phyloP scores from a whole-genome alignment of 169 alveolate genomes.

The Plasmodium gonderi region DNA sequence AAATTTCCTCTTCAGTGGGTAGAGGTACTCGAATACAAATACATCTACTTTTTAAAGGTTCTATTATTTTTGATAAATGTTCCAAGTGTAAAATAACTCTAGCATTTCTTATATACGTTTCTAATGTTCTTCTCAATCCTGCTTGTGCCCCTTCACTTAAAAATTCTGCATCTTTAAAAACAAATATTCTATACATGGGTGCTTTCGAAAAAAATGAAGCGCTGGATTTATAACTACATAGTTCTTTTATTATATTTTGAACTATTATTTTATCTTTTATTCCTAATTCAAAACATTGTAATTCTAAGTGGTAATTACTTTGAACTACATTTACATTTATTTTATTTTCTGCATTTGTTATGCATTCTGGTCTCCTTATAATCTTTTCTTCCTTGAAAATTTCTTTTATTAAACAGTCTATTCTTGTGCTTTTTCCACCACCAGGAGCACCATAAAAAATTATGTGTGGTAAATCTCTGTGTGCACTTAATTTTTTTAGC shows the following conservation, averaged over 20 bases:
- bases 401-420: constrained; percentile 92
- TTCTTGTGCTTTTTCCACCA: constrained; percentile 97
- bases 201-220: constrained; percentile 87
- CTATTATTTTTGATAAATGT: constrained; percentile 87
- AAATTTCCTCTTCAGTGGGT: constrained; percentile 89
- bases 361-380: constrained; percentile 88
- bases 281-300: constrained; percentile 94
- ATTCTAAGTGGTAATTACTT: constrained; percentile 94
- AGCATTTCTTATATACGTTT: constrained; percentile 91
- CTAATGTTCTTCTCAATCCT: constrained; percentile 96
- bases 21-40: constrained; percentile 95
- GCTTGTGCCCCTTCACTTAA: constrained; percentile 95
- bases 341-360: constrained; percentile 83
- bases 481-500: constrained; percentile 87
- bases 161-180: constrained; percentile 92
- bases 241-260: constrained; percentile 92
- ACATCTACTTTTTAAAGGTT: constrained; percentile 96
- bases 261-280: constrained; percentile 93
- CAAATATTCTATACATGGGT: constrained; percentile 91
- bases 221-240: constrained; percentile 92
- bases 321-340: constrained; percentile 87
- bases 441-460: constrained; percentile 99
- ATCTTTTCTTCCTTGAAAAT: constrained; percentile 92
- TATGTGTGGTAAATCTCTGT: constrained; percentile 96
- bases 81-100: constrained; percentile 93